These are phyloP conservation scores for Aspergillus ellipticus DNA, from an alignment of 495 filamentous ascomycete genomes.

Conservation along the genomic window DNA sequence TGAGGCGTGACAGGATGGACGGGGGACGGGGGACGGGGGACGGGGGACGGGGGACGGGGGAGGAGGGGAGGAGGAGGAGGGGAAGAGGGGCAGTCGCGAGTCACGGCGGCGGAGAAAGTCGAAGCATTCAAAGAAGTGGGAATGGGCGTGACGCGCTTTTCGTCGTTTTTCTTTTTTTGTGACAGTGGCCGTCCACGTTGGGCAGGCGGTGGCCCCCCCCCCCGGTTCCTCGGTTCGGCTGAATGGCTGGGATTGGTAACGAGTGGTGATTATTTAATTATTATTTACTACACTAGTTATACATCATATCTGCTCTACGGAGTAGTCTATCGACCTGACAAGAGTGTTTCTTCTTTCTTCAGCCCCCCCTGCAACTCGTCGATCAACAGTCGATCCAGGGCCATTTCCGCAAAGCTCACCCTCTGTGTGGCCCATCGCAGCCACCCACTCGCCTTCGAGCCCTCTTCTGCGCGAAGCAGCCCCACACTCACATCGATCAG, in stretches of 20 bases:
- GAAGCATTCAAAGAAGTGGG: no score
- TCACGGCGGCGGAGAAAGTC: no score
- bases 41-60: background rate
- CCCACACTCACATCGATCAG: constrained; percentile 67
- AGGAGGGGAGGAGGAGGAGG: background rate
- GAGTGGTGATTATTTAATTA: background rate
- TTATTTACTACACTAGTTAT: no score
- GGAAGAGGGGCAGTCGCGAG: background rate
- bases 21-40: background rate
- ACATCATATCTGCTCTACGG: no score
- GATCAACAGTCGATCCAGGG: constrained; percentile 41
- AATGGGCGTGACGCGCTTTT: no score
- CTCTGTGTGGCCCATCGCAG: constrained; percentile 56
- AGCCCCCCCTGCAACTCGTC: constrained; percentile 24
- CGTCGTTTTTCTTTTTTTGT: no score
- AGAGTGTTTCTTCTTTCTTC: no score
- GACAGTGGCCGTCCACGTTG: background rate
- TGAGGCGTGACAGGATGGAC: background rate
- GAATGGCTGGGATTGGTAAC: background rate
- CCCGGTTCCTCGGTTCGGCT: no score
- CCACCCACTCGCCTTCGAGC: constrained; percentile 55
- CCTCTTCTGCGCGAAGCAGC: constrained; percentile 48
- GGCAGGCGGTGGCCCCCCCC: background rate
- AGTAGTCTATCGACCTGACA: no score
- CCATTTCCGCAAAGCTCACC: constrained; percentile 63